These are phyloP conservation scores for Aspergillus aculeatus DNA, from an alignment of 2,329 filamentous ascomycete genomes.

Conservation along the genomic window DNA sequence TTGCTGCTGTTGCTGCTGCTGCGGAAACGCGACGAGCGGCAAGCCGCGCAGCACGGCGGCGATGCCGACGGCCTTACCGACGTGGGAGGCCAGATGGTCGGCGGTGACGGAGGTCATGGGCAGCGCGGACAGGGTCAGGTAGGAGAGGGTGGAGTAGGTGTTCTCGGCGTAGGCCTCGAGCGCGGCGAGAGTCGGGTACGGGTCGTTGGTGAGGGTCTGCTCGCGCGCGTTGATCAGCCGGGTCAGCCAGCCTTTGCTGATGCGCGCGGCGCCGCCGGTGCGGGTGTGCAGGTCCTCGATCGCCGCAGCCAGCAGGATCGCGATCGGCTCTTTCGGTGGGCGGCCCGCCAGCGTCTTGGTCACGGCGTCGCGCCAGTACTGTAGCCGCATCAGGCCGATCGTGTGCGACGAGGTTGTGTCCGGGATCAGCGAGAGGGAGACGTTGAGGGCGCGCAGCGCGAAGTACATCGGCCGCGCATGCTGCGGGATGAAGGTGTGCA, in stretches of 20 bases:
- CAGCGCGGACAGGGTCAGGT: constrained; percentile 77
- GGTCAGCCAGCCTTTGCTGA: constrained; percentile 70
- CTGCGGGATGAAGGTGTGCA: constrained; percentile 78
- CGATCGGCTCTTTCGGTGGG: constrained; percentile 88
- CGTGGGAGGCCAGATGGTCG: constrained; percentile 91
- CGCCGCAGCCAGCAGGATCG: constrained; percentile 74
- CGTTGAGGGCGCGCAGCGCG: constrained; percentile 85
- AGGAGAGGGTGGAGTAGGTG: constrained; percentile 90
- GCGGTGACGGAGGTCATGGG: constrained; percentile 78
- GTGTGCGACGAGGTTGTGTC: constrained; percentile 86
- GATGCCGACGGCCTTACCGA: constrained; percentile 92
- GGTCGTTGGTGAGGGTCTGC: constrained; percentile 77
- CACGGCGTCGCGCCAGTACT: constrained; percentile 91
- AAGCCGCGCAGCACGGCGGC: constrained; percentile 81
- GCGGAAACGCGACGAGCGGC: constrained; percentile 79
- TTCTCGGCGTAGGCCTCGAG: constrained; percentile 90
- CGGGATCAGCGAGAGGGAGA: constrained; percentile 85
- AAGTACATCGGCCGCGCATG: constrained; percentile 79
- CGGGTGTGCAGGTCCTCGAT: constrained; percentile 57
- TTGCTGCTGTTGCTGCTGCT: constrained; percentile 34
- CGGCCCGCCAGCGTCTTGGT: constrained; percentile 71
- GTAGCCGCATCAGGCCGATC: constrained; percentile 83
- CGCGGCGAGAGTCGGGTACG: constrained; percentile 69
- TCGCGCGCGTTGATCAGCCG: constrained; percentile 79
- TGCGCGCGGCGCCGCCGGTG: constrained; percentile 47